phyloP scores from a whole-genome alignment of 148 eudicot species.

The Rhododendron vialii region DNA sequence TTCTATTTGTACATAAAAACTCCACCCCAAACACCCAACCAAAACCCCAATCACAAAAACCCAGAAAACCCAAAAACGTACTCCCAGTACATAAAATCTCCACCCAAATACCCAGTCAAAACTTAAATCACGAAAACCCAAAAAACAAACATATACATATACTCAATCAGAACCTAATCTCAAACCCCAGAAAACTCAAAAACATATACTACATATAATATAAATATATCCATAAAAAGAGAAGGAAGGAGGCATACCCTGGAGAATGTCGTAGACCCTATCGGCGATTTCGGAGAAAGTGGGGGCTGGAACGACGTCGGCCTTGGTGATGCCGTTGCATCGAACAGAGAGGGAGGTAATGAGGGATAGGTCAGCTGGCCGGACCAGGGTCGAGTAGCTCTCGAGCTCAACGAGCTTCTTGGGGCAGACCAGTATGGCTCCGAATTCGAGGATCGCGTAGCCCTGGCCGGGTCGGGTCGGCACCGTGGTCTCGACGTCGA shows the following conservation, averaged over 20 bases:
- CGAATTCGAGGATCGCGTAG: constrained; percentile 67
- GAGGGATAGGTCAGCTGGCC: constrained; percentile 52
- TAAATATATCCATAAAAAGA: neutral
- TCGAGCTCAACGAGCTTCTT: constrained; percentile 74
- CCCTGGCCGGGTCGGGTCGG: constrained; percentile 58
- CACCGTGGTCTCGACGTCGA: constrained; percentile 84
- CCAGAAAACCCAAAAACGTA: neutral
- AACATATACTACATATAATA: neutral
- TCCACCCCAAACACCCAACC: neutral
- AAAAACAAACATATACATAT: neutral
- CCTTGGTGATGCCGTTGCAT: constrained; percentile 64
- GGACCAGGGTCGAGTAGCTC: constrained; percentile 62
- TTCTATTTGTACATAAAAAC: neutral
- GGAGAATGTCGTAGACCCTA: constrained; percentile 48
- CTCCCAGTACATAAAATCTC: neutral
- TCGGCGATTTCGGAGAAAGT: constrained; percentile 59
- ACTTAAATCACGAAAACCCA: neutral
- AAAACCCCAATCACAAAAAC: neutral
- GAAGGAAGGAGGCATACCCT: constrained; percentile 5
- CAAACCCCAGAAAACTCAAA: neutral
- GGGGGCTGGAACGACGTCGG: constrained; percentile 59
- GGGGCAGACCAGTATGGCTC: constrained; percentile 84
- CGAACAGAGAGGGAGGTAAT: constrained; percentile 42
- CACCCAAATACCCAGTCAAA: neutral
- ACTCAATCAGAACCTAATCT: neutral